These are phyloP conservation scores for Scheffersomyces spartinae DNA, from an alignment of 805 yeast genomes.

Conservation along the genomic window DNA sequence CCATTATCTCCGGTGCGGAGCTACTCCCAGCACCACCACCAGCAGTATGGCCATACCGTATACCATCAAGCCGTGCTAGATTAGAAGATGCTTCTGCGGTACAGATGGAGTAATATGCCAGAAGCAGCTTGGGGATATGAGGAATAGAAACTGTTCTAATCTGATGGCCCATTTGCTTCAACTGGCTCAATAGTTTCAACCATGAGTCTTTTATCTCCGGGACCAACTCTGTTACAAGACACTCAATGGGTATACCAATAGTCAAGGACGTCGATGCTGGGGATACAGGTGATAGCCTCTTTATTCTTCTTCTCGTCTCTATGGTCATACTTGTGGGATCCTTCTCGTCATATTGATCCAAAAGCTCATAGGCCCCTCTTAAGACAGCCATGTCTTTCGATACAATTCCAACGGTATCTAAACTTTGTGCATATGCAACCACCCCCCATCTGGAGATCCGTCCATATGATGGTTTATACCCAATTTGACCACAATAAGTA, in stretches of 20 bases:
- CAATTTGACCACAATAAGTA: slow-evolving; percentile 69
- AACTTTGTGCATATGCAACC: slow-evolving; percentile 81
- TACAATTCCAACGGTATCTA: slow-evolving; percentile 88
- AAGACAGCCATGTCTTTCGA: slow-evolving; percentile 37
- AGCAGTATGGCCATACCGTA: slow-evolving; percentile 63
- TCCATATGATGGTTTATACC: slow-evolving; percentile 93
- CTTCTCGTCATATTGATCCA: slow-evolving; percentile 53
- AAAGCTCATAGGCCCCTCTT: slow-evolving; percentile 35
- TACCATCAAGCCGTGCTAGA: slow-evolving; percentile 80
- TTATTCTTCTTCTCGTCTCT: slow-evolving; percentile 18
- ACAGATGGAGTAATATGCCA: slow-evolving; percentile 78
- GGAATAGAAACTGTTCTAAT: slow-evolving; percentile 63
- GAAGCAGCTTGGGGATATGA: slow-evolving; percentile 50
- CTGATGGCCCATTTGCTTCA: slow-evolving; percentile 39
- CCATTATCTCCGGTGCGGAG: slow-evolving; percentile 8
- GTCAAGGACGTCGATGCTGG: slow-evolving; percentile 14
- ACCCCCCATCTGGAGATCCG: slow-evolving; percentile 88
- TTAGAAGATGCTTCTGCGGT: slow-evolving; percentile 94
- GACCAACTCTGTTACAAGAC: slow-evolving; percentile 44
- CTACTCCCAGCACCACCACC: slow-evolving; percentile 3
- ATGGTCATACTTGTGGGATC: slow-evolving; percentile 66
- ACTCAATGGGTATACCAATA: slow-evolving; percentile 70
- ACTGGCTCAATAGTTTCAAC: slow-evolving; percentile 27
- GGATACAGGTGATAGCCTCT: slow-evolving; percentile 2
- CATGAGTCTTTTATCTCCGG: slow-evolving; percentile 36